Base-by-base conservation (phyloP, 345 rosid genomes). In the Turnera subulata region DNA sequence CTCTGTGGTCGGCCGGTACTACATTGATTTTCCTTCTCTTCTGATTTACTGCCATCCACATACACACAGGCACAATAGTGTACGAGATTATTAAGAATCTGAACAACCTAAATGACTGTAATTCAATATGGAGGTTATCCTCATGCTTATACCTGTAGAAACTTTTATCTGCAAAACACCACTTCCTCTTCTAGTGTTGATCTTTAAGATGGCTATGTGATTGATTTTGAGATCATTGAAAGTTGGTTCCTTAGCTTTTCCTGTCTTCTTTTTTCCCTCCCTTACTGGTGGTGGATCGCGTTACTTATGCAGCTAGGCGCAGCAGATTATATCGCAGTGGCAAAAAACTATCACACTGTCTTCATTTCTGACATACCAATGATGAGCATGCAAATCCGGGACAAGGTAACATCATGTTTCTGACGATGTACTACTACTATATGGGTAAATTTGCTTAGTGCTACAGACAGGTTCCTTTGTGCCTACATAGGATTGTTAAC, bases 251-350 rank as follows among this genome's bases (percentile, higher is more conserved):
- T 24, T 47, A 17, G 11, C 43, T 37, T 22, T 18, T 4, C 15
- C 1, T 14, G 11, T 50, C 17, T 20, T 15, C 21, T 24, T 50
- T 0, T 10, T 10, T 56, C 18, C 22, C 21, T 25, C 16, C 33
- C 45, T 4, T 24, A 32, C 35, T 11, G 19, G 5, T 35, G 42
- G 18, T 46, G 39, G 18, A 37, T 24, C 45, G 46, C 51, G 35
- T 55, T 49, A 4, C 21, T 5, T 23, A 45, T 52, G 50, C 79
- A 86, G 94, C 70, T 83, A 50, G 96, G 98, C 62, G 95, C 96
- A 61, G 98, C 96, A 39, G 98, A 91, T 77, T 91, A 91, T 55
- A 88, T 91, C 23, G 98, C 96, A 25, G 77, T 88, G 25, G 90
- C 95, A 6, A 67, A 83, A 63, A 78, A 75, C 70, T 84, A 85